Conservation (phyloP, 2,329 filamentous ascomycete genomes). For the Epichloe sp. region DNA sequence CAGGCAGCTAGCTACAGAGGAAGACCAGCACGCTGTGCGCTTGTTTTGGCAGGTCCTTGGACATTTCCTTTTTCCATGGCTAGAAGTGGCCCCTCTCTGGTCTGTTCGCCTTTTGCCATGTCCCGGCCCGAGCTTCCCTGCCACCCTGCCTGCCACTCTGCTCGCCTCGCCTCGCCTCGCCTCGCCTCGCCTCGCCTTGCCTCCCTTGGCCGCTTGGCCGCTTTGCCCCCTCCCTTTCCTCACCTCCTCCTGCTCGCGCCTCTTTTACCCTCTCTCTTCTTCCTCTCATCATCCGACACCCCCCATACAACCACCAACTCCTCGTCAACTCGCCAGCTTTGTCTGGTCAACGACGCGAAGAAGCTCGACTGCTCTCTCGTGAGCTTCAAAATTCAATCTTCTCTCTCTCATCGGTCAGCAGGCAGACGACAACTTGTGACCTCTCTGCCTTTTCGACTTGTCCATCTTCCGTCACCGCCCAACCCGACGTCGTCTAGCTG, state of each 20-base stretch:
- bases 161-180: not conserved
- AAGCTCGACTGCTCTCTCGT: not conserved
- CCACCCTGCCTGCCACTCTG: not conserved
- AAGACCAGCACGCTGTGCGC: too few species aligned
- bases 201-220: not conserved
- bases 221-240: conserved; percentile 2
- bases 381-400: not conserved
- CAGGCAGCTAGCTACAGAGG: too few species aligned
- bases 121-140: not conserved
- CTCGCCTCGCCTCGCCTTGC: not conserved
- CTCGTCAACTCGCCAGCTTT: conserved; percentile 1
- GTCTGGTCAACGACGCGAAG: conserved; percentile 2
- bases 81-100: not conserved
- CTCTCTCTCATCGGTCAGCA: not conserved
- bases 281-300: conserved; percentile 5
- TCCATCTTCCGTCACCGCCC: conserved; percentile 1
- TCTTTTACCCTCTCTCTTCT: conserved; percentile 4
- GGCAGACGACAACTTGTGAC: not conserved
- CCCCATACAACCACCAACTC: conserved; percentile 6
- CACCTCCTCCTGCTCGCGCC: not conserved
- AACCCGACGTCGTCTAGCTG: not conserved
- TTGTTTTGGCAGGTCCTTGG: too few species aligned
- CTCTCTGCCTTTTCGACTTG: not conserved
- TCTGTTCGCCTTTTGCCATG: not conserved
- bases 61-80: too few species aligned